Evolutionary conservation across 75 land plant species (phyloP).

Genomic region (Pinus albicaulis): DNA sequence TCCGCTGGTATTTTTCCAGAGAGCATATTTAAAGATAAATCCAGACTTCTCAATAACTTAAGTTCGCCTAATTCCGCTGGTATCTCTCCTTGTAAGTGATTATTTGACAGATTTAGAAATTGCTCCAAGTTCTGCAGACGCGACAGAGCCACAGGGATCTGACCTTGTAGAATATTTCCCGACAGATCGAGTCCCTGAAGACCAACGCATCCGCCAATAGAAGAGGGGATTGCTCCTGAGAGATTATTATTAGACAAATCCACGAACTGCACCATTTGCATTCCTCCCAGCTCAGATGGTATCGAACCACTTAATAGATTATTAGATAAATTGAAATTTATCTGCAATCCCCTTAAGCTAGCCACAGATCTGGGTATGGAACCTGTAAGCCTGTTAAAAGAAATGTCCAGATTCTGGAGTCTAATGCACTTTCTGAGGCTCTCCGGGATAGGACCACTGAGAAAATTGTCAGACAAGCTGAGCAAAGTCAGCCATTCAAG

Average conservation of each 20-base stretch:
- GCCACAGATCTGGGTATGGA: slow-evolving; percentile 41
- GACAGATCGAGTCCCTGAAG: slow-evolving; percentile 49
- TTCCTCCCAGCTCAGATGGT: slow-evolving; percentile 52
- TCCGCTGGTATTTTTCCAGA: slow-evolving; percentile 49
- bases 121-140: slow-evolving; percentile 22
- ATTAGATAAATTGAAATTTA: slow-evolving; percentile 47
- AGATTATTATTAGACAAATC: slow-evolving; percentile 66
- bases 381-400: slow-evolving; percentile 52
- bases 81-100: slow-evolving; percentile 48
- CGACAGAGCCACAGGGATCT: slow-evolving; percentile 30
- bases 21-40: slow-evolving; percentile 49
- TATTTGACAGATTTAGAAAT: slow-evolving; percentile 59
- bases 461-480: slow-evolving; percentile 52
- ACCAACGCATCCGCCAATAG: slow-evolving; percentile 40
- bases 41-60: slow-evolving; percentile 30
- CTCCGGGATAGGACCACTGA: slow-evolving; percentile 63
- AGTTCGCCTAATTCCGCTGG: slow-evolving; percentile 36
- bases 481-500: slow-evolving; percentile 41
- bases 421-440: slow-evolving; percentile 25
- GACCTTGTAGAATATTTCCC: slow-evolving; percentile 45
- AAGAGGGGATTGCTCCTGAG: slow-evolving; percentile 51
- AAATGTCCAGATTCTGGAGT: slow-evolving; percentile 44
- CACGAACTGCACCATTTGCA: slow-evolving; percentile 48
- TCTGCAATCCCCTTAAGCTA: slow-evolving; percentile 34
- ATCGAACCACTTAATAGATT: slow-evolving; percentile 52